phyloP scores from a whole-genome alignment of 257 asterid species.

The Solanum paucissectum region DNA sequence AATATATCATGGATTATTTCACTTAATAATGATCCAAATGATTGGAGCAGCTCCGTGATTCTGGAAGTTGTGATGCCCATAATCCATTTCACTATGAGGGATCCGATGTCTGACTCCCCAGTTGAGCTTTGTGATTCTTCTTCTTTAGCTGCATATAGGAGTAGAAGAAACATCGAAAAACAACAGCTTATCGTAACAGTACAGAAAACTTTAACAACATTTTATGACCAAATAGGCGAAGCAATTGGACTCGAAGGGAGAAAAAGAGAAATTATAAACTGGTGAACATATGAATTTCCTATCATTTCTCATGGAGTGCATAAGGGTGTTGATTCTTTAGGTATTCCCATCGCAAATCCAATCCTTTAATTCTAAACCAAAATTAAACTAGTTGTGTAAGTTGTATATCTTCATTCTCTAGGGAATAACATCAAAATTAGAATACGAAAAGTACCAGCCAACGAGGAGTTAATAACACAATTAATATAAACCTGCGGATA shows the following conservation, averaged over 20 bases:
- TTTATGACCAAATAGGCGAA: neutral
- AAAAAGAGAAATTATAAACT: too few relatives aligned
- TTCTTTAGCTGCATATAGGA: slow-evolving; percentile 18
- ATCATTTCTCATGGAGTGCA: neutral
- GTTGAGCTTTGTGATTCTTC: slow-evolving; percentile 1
- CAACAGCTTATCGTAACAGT: neutral
- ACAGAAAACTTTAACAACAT: neutral
- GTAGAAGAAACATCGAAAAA: neutral
- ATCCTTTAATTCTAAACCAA: neutral
- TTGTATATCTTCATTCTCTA: neutral
- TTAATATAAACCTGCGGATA: slow-evolving; percentile 31
- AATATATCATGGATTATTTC: too few relatives aligned
- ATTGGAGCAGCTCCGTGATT: slow-evolving; percentile 27
- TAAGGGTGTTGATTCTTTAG: neutral
- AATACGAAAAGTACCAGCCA: neutral
- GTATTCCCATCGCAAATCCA: neutral
- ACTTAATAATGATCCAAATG: slow-evolving; percentile 17
- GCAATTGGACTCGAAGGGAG: neutral
- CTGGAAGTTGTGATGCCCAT: slow-evolving; percentile 23
- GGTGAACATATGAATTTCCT: neutral
- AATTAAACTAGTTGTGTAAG: neutral
- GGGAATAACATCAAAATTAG: neutral
- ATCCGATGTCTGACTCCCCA: slow-evolving; percentile 12
- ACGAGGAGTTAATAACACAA: neutral
- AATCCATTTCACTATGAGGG: slow-evolving; percentile 33